phyloP scores from a whole-genome alignment of 371 early-diverging fungal genomes.

The Mortierella sp. region DNA sequence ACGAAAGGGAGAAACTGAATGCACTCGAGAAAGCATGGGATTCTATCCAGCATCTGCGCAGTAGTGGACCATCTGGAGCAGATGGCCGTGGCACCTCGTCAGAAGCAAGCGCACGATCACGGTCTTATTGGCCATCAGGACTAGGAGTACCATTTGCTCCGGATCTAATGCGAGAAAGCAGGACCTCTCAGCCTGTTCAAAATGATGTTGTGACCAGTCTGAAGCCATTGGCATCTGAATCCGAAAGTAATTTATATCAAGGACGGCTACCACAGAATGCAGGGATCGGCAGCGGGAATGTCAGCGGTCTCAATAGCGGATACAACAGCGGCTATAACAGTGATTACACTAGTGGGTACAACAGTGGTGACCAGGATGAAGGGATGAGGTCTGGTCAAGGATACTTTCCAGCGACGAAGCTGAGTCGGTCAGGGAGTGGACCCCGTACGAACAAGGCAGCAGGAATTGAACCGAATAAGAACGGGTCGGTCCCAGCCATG shows the following conservation, averaged over 20 bases:
- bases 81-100: neutral
- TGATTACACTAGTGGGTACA: constrained; percentile 6
- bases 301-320: constrained; percentile 39
- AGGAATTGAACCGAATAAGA: constrained; percentile 1
- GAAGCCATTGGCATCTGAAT: neutral
- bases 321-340: too few relatives aligned
- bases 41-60: constrained; percentile 54
- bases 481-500: constrained; percentile 9
- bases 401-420: constrained; percentile 46
- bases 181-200: neutral
- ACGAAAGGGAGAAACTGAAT: constrained; percentile 61
- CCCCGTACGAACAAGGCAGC: constrained; percentile 12
- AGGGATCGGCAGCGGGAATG: constrained; percentile 13
- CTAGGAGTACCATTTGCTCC: constrained; percentile 34
- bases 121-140: constrained; percentile 52
- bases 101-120: constrained; percentile 14
- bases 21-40: constrained; percentile 62
- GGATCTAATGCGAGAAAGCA: constrained; percentile 16
- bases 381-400: constrained; percentile 19
- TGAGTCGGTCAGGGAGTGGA: constrained; percentile 51
- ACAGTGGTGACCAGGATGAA: constrained; percentile 52
- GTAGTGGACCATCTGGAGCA: constrained; percentile 1
- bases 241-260: constrained; percentile 2
- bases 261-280: constrained; percentile 45
- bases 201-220: constrained; percentile 2